Conservation (phyloP, 352 stramenopile genomes). For the Achlya hypogyna region DNA sequence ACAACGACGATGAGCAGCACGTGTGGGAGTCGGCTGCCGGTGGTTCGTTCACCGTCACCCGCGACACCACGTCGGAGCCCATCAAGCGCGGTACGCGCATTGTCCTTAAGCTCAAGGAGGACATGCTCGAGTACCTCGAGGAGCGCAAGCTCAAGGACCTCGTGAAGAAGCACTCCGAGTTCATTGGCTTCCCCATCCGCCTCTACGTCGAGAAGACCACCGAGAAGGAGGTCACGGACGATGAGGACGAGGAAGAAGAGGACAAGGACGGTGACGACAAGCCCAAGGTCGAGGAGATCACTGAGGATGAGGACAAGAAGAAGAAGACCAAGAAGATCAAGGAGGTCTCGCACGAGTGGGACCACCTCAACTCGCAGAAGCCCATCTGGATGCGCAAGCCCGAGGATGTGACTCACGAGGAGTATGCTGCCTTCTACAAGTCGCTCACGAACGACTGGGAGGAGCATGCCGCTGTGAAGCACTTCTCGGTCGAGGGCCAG, state of each 20-base stretch:
- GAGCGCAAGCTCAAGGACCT: conserved; percentile 98
- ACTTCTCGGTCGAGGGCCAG: conserved; percentile 99
- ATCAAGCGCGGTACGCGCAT: conserved; percentile 92
- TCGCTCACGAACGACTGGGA: conserved; percentile 99
- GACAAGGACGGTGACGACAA: conserved; percentile 92
- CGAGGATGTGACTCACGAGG: conserved; percentile 98
- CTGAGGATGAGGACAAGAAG: conserved; percentile 96
- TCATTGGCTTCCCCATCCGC: conserved; percentile 99
- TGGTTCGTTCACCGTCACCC: conserved; percentile 95
- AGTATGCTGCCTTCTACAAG: conserved; percentile 99
- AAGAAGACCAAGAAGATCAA: conserved; percentile 96
- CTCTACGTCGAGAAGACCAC: conserved; percentile 99
- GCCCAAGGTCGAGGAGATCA: conserved; percentile 96
- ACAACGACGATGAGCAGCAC: conserved; percentile 98
- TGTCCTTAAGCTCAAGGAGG: conserved; percentile 97
- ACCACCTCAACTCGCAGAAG: conserved; percentile 99
- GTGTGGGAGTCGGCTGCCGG: conserved; percentile 96
- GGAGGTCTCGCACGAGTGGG: conserved; percentile 98
- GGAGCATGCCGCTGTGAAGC: conserved; percentile 95
- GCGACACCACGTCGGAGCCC: conserved; percentile 71
- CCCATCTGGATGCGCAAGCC: conserved; percentile 99
- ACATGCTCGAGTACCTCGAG: conserved; percentile 99
- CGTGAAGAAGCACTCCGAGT: conserved; percentile 99
- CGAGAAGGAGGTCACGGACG: conserved; percentile 99
- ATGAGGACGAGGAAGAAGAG: conserved; percentile 96